Percentiles rank a stretch among this genome's conserved stretches.
These are phyloP conservation scores for Berkeleyomyces basicola DNA, from an alignment of 2,329 filamentous ascomycete species.

Conservation along the genomic window DNA sequence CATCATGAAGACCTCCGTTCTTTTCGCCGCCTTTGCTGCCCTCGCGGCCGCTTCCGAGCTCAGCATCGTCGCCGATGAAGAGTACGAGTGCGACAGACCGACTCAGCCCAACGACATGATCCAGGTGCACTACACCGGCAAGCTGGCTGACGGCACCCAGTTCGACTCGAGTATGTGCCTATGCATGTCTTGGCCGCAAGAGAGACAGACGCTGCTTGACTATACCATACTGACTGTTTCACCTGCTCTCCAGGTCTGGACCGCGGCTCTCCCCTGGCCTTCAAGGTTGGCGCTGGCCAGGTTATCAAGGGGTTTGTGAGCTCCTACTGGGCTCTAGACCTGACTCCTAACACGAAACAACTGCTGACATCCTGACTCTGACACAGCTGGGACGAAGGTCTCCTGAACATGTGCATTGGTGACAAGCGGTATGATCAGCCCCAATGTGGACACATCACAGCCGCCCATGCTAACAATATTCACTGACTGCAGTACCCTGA, in stretches of 20 bases:
- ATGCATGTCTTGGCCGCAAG: not conserved
- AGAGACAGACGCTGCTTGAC: not conserved
- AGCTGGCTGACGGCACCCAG: constrained; percentile 56
- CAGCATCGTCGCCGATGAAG: constrained; percentile 58
- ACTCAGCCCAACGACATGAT: constrained; percentile 61
- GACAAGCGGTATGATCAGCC: constrained; percentile 49
- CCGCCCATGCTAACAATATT: not conserved
- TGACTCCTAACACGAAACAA: constrained; percentile 14
- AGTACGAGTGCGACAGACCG: constrained; percentile 66
- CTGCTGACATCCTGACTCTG: not conserved
- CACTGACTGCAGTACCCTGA: constrained; percentile 45
- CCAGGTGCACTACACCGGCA: constrained; percentile 78
- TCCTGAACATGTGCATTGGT: constrained; percentile 87
- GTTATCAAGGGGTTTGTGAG: constrained; percentile 70
- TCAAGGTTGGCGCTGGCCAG: constrained; percentile 61
- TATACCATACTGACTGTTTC: constrained; percentile 6
- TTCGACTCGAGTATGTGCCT: constrained; percentile 56
- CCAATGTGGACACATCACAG: not conserved
- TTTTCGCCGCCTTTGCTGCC: constrained; percentile 34
- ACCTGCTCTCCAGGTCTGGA: constrained; percentile 41
- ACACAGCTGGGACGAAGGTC: constrained; percentile 68
- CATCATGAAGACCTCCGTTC: constrained; percentile 32
- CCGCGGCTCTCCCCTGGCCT: constrained; percentile 56
- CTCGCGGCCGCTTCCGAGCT: constrained; percentile 43
- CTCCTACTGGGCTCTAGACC: not conserved